Conservation (phyloP, 208 protist genomes). For the Strigomonas galati region DNA sequence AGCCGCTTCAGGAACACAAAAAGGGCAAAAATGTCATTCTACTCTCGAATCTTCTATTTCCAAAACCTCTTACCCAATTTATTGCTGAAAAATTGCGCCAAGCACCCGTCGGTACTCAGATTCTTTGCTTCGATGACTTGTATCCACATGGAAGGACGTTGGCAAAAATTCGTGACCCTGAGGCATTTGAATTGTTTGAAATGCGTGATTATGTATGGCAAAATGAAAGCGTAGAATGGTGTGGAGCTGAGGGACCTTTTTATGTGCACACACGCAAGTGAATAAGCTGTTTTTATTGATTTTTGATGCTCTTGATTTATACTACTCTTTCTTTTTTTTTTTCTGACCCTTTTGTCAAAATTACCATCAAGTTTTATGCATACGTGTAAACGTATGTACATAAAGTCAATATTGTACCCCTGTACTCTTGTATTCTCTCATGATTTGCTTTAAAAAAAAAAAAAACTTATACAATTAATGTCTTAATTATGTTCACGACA, state of each 20-base stretch:
- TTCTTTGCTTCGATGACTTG: conserved; percentile 71
- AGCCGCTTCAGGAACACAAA: conserved; percentile 38
- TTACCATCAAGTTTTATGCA: too few species aligned
- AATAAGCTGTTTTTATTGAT: conserved; percentile 5
- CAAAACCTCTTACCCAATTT: conserved; percentile 58
- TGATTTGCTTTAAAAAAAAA: neutral
- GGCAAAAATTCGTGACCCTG: conserved; percentile 46
- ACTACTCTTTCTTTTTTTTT: conserved; percentile 8
- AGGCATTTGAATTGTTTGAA: conserved; percentile 57
- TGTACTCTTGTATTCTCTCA: neutral
- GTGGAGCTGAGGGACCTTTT: conserved; percentile 42
- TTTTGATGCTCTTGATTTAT: conserved; percentile 4
- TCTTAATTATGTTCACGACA: too few species aligned
- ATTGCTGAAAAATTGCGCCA: conserved; percentile 44
- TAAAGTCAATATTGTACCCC: neutral
- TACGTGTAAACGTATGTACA: conserved; percentile 10
- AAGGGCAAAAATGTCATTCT: conserved; percentile 54
- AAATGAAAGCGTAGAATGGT: conserved; percentile 63
- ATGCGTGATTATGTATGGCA: conserved; percentile 72
- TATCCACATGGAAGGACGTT: conserved; percentile 53
- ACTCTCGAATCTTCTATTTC: conserved; percentile 67
- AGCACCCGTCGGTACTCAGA: conserved; percentile 36
- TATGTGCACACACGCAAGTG: conserved; percentile 54
- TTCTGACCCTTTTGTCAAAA: conserved; percentile 1
- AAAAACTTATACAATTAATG: neutral